Evolutionary conservation across 2,329 filamentous ascomycete genomes (phyloP), one percentile per base, ranked within the genome.

Genomic region (Colletotrichum musicola): DNA sequence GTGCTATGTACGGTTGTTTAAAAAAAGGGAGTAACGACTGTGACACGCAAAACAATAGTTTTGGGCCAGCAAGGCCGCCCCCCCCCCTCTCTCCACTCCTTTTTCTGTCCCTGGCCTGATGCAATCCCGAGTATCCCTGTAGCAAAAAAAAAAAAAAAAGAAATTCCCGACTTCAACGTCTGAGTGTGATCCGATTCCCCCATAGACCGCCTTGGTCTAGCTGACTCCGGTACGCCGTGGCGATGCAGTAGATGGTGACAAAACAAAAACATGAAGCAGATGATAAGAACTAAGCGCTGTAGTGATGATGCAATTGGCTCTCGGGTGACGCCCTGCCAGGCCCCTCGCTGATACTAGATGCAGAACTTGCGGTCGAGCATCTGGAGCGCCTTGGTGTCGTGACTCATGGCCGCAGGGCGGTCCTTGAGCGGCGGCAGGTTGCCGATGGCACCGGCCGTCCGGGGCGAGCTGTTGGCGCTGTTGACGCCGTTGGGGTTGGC

Each of bases 311-410:
- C 60, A 64, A 53, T 22, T 6, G 13, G 30, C 47, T 6, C 4
- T 35, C 3, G 7, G 9, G 20, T 6, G 12, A 25, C 14, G 13
- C 4, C 2, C n/a, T 22, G n/a, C n/a, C 38, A 27, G 25, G 6
- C n/a, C 42, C 4, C 20, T 18, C 18, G 7, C 18, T 3, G 30
- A 20, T 18, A 6, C 30, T 75, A 81, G 40, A 79, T 75, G 72
- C 77, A 81, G 73, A 88, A 88, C 73, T 87, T 87, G 71, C 85
- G 82, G 77, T 93, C 89, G 57, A 93, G 81, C 75, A 92, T 89
- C 71, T 89, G 85, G 53, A 93, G 77, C 1, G 90, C 90, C 72
- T 90, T 83, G 69, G 85, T 86, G 72, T 93, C 91, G 76, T 93
- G 90, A 18, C 85, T 82, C 49, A 65, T 81, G 56, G 87, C 88